Base-by-base conservation (phyloP, 495 filamentous ascomycete species). In the Staphylotrichum longicolle region DNA sequence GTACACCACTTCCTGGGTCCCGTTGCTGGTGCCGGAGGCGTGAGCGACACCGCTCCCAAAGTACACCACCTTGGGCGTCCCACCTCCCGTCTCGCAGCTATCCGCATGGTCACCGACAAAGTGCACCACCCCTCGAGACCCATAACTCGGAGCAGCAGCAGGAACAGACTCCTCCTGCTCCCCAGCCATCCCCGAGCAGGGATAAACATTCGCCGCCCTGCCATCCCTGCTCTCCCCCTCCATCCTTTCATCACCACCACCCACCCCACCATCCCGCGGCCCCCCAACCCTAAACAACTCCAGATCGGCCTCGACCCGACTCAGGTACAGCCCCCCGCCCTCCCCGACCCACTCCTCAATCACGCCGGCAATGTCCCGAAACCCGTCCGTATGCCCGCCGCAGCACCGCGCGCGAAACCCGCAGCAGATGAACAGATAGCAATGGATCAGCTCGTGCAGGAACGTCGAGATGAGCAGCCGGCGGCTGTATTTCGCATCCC, bases 391-490 rank as follows among this genome's bases (percentile, higher is more conserved):
- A 63, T 85, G 83, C 5, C 82, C 82, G 35, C 80, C 82, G 37
- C 77, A 71, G 27, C 72, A 63, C 20, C 74, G 63, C 0, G 82
- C 80, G 5, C 71, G 63, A 56, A 84, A 82, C 35, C 83, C 83
- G 63, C 78, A 80, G 57, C 68, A 71, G 49, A 85, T 78, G 60
- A 85, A 84, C 41, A 85, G 68, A 62, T 83, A 85, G 65, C 80
- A 78, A 66, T 85, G 83, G 45, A 84, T 77, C 30, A 83, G 72
- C 68, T 85, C 83, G 65, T 85, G 83, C 56, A 85, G 66, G 57
- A 85, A 83, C 3, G 83, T 80, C 20, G 77, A 80, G 57, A 85
- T 82, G 35, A 85, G 74, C 37, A 85, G 73, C 42, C 77, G 72
- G 12, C 80, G 68, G 63, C 80, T 80, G 67, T 80, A 84, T 42